These are phyloP conservation scores for Fusarium sp. DNA, from an alignment of 2,329 filamentous ascomycete genomes.

Conservation along the genomic window DNA sequence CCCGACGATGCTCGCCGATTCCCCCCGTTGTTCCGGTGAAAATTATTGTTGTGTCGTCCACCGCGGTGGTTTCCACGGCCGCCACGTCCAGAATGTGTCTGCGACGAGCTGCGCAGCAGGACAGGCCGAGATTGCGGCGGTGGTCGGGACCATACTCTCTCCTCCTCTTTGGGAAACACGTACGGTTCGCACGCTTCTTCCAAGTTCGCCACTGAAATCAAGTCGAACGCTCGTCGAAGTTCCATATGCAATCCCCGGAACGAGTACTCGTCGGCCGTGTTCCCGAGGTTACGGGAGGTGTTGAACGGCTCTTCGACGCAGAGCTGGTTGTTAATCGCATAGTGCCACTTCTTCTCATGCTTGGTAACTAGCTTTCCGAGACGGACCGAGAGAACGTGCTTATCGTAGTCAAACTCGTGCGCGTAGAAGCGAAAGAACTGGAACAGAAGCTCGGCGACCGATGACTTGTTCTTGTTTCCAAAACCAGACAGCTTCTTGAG, in stretches of 20 bases:
- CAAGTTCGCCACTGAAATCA: conserved; percentile 82
- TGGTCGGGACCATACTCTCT: conserved; percentile 70
- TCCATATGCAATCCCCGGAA: conserved; percentile 93
- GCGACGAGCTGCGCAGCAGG: conserved; percentile 71
- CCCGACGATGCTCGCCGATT: conserved; percentile 66
- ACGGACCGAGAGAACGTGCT: conserved; percentile 85
- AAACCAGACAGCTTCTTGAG: conserved; percentile 79
- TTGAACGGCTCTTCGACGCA: conserved; percentile 99
- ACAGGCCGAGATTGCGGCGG: conserved; percentile 65
- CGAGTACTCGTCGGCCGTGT: conserved; percentile 95
- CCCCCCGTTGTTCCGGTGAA: conserved; percentile 57
- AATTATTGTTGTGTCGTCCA: conserved; percentile 59
- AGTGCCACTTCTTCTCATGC: conserved; percentile 88
- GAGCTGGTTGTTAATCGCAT: conserved; percentile 82
- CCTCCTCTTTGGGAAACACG: conserved; percentile 87
- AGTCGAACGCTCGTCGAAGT: conserved; percentile 86
- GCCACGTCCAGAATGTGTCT: conserved; percentile 64
- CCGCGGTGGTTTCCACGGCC: conserved; percentile 63
- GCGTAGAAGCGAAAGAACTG: conserved; percentile 96
- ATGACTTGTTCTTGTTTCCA: conserved; percentile 83
- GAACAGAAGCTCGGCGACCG: conserved; percentile 87
- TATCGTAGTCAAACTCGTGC: conserved; percentile 91
- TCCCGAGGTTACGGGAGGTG: conserved; percentile 86
- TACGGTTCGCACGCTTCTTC: conserved; percentile 89
- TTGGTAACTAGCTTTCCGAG: conserved; percentile 83